Conservation (phyloP, 345 rosid species). For the Psidium friedrichsthalianum region DNA sequence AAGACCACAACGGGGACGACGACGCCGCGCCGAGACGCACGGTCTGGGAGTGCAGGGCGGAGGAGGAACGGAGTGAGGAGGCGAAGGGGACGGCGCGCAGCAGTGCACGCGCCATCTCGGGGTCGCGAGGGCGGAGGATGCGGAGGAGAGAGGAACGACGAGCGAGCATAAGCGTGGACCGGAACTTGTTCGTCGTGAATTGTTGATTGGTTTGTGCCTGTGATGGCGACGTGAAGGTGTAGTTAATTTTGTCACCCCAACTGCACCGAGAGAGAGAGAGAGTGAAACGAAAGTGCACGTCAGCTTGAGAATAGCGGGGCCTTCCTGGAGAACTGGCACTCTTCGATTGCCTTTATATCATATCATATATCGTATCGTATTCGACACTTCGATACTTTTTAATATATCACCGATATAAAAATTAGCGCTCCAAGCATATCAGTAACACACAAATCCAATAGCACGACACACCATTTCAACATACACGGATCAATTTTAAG, state of each 20-base stretch:
- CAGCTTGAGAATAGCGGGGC: neutral
- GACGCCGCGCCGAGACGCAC: conserved; percentile 1
- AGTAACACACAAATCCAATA: too few species aligned
- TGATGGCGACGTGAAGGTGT: neutral
- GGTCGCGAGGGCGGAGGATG: conserved; percentile 31
- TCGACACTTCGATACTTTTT: too few species aligned
- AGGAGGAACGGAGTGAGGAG: conserved; percentile 1
- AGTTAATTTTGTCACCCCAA: neutral
- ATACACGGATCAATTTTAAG: too few species aligned
- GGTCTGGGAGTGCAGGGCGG: conserved; percentile 4
- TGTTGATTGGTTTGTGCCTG: neutral
- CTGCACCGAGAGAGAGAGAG: neutral
- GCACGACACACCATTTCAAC: too few species aligned
- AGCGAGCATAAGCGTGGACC: neutral
- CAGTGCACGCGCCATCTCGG: conserved; percentile 38
- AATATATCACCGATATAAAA: too few species aligned
- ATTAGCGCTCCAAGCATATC: too few species aligned
- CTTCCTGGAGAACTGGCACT: too few species aligned
- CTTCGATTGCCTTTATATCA: too few species aligned
- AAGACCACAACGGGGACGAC: neutral
- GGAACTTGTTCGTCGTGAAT: neutral
- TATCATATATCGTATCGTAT: too few species aligned
- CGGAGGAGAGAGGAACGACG: conserved; percentile 15
- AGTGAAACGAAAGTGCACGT: neutral
- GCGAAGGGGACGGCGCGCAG: conserved; percentile 28